Percentiles rank a stretch among this genome's conserved stretches.
These are phyloP conservation scores for Coniochaeta pulveracea DNA, from an alignment of 2,329 filamentous ascomycete species.

Conservation along the genomic window DNA sequence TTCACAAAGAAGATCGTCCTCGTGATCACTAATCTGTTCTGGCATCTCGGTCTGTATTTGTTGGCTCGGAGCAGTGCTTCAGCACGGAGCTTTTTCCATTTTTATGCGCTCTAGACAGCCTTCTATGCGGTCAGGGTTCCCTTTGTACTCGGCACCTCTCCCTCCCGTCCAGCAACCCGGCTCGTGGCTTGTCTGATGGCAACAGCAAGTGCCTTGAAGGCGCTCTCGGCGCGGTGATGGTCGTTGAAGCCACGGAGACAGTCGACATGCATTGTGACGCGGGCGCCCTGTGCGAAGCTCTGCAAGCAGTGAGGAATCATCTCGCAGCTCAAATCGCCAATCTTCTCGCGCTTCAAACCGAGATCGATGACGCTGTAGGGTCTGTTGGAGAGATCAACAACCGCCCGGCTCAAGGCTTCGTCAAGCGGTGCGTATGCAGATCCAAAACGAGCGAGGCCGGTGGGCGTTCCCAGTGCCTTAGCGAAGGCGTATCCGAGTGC, in stretches of 20 bases:
- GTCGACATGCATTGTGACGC: conserved; percentile 91
- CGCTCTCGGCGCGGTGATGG: conserved; percentile 91
- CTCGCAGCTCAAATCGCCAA: conserved; percentile 85
- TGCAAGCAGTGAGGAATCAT: conserved; percentile 96
- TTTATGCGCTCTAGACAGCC: too few species aligned
- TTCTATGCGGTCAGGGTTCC: conserved; percentile 60
- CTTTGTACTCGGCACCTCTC: conserved; percentile 93
- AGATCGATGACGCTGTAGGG: conserved; percentile 78
- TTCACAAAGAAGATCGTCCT: too few species aligned
- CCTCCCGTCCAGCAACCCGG: conserved; percentile 67
- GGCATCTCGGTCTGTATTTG: too few species aligned
- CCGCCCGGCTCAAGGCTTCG: conserved; percentile 85
- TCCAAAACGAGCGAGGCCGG: conserved; percentile 82
- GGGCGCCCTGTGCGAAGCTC: conserved; percentile 84
- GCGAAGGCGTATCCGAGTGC: conserved; percentile 82
- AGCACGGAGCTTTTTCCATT: too few species aligned
- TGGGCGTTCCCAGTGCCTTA: conserved; percentile 61
- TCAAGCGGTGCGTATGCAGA: conserved; percentile 88
- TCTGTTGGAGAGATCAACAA: conserved; percentile 89
- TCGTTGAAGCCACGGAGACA: conserved; percentile 86
- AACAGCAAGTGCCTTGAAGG: conserved; percentile 91
- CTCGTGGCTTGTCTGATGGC: conserved; percentile 70
- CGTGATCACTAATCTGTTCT: too few species aligned
- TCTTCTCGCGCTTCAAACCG: conserved; percentile 79
- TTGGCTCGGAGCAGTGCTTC: too few species aligned